Base-by-base conservation (phyloP, 2,329 filamentous ascomycete genomes). In the Xylaria sp. region DNA sequence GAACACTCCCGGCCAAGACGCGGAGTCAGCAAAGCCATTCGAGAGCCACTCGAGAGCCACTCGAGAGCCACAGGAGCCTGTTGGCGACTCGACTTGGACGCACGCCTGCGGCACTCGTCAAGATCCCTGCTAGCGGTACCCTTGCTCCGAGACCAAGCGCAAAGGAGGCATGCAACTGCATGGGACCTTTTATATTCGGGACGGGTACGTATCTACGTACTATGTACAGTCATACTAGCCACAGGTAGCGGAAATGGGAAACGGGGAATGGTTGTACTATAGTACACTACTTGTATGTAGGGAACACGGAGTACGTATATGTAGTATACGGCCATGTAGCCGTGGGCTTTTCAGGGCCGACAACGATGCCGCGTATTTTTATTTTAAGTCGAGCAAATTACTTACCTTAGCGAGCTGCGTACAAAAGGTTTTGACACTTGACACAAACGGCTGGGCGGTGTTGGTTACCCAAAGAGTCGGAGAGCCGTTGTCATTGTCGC, bases 121-220 rank as follows among this genome's bases (percentile, higher is more conserved):
- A 63, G 63, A 71, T 60, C 70, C 67, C 61, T 71, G 70, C 70
- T 71, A 67, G 66, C 67, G 59, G 63, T 52, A 63, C 28, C 61
- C 62, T 70, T 70, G 61, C 57, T 66, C 64, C 61, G 66, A 69
- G 57, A 55, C 60, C 63, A 65, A 56, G 69, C 50, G 63, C 44
- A 63, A 57, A 59, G 52, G 61, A 39, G n/a, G 37, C 57, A 69
- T 58, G 70, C 69, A 69, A 72, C 75, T 76, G 74, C 74, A 75
- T 76, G 74, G 75, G 66, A 76, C 72, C 74, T 76, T 76, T 72
- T 57, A 68, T 70, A 69, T 70, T 61, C 64, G 73, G 72, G 65
- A 73, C 72, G 66, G 65, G 62, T 72, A 70, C 65, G 63, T 46
- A 46, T 46, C 18, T 46, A 46, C 41, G 12, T 65, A 69, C 18